A percentile compares a stretch with the other conserved stretches of the same genome.
Conservation (phyloP, 805 yeast species). For the Cyberlindnera galapagoensis region DNA sequence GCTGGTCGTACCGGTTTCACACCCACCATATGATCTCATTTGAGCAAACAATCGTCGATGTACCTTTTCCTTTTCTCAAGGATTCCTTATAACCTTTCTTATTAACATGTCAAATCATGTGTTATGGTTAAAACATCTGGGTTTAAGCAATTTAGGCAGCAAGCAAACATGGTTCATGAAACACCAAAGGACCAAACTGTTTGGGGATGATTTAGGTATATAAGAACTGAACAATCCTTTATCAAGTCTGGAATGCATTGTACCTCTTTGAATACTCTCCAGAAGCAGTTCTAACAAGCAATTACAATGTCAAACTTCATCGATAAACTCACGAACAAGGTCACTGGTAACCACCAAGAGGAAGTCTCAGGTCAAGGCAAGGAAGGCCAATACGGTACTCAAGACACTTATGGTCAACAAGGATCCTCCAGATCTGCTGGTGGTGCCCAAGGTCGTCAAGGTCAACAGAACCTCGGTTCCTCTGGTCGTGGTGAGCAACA, state of each 20-base stretch:
- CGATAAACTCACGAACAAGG: slow-evolving; percentile 23
- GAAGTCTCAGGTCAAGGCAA: not conserved
- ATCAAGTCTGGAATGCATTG: not conserved
- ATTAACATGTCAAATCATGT: too few relatives aligned
- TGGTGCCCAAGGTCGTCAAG: slow-evolving; percentile 9
- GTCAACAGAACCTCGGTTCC: slow-evolving; percentile 14
- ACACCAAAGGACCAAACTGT: too few relatives aligned
- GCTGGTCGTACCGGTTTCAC: too few relatives aligned
- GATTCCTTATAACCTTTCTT: too few relatives aligned
- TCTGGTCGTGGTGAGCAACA: slow-evolving; percentile 16
- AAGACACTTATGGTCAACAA: slow-evolving; percentile 2
- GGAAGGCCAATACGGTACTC: slow-evolving; percentile 1
- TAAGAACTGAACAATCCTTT: not conserved
- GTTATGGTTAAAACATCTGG: too few relatives aligned
- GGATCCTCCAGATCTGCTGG: slow-evolving; percentile 1
- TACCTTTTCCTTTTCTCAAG: too few relatives aligned
- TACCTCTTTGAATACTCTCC: not conserved
- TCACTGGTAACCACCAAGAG: slow-evolving; percentile 13
- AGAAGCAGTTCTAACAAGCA: not conserved
- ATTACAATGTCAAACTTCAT: slow-evolving; percentile 23
- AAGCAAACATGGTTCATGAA: too few relatives aligned
- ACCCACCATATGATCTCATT: too few relatives aligned
- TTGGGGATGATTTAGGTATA: not conserved
- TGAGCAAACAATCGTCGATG: too few relatives aligned
- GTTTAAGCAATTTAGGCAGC: too few relatives aligned